phyloP scores from a whole-genome alignment of 1,284 basidiomycete species.

The Wallemia mellicola region DNA sequence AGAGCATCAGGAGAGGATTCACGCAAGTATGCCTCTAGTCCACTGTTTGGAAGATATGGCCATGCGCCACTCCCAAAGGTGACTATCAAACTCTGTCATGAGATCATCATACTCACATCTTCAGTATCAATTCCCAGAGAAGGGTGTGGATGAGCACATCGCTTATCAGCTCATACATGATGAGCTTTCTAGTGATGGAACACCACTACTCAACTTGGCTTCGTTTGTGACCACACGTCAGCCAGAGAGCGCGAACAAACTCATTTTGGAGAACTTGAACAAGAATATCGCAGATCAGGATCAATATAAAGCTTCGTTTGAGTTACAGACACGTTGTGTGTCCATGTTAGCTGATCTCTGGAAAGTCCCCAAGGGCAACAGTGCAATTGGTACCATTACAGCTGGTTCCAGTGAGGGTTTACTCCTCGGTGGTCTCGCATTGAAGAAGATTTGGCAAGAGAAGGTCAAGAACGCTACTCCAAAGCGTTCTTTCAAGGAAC shows the following conservation, averaged over 20 bases:
- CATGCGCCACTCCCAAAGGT: constrained; percentile 10
- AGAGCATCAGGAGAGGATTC: background rate
- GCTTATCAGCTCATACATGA: constrained; percentile 60
- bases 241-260: constrained; percentile 31
- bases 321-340: constrained; percentile 19
- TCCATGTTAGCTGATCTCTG: constrained; percentile 75
- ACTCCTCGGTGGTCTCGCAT: constrained; percentile 70
- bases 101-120: constrained; percentile 14
- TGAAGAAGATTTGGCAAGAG: constrained; percentile 83
- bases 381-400: constrained; percentile 67
- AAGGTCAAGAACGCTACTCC: constrained; percentile 19
- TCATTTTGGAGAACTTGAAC: constrained; percentile 53
- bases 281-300: constrained; percentile 77
- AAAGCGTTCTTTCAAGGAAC: background rate
- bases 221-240: constrained; percentile 43
- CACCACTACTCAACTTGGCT: constrained; percentile 49
- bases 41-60: too few relatives aligned
- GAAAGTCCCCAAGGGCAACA: constrained; percentile 44
- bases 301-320: constrained; percentile 39
- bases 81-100: constrained; percentile 14
- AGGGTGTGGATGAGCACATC: constrained; percentile 16
- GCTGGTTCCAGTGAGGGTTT: constrained; percentile 69
- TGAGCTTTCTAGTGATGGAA: constrained; percentile 51
- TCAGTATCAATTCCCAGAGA: constrained; percentile 16
- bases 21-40: background rate